These are phyloP conservation scores for Colletotrichum graminicola DNA, from an alignment of 2,329 filamentous ascomycete genomes.

Conservation along the genomic window DNA sequence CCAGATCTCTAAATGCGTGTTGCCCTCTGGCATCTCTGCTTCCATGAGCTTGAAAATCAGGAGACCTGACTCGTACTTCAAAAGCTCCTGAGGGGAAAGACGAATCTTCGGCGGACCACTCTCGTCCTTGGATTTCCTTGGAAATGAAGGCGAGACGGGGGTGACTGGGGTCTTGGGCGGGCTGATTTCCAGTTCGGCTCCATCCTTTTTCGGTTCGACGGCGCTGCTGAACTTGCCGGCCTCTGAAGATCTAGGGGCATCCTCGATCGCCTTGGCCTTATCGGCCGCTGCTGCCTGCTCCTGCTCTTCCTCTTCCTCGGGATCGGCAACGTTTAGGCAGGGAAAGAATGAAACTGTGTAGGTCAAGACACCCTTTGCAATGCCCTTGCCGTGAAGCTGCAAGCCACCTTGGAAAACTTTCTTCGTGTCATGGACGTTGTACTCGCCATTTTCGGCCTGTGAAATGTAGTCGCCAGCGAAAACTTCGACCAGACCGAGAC, in stretches of 20 bases:
- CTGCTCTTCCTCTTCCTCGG: slow-evolving; percentile 82
- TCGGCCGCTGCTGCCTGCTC: slow-evolving; percentile 59
- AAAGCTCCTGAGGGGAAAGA: slow-evolving; percentile 82
- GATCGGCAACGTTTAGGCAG: slow-evolving; percentile 86
- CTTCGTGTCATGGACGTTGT: slow-evolving; percentile 82
- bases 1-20: slow-evolving; percentile 85
- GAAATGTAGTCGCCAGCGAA: slow-evolving; percentile 81
- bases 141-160: slow-evolving; percentile 59
- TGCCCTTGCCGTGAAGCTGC: slow-evolving; percentile 77
- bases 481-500: slow-evolving; percentile 84
- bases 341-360: slow-evolving; percentile 94
- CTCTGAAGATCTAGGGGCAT: slow-evolving; percentile 45
- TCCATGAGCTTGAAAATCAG: slow-evolving; percentile 96
- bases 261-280: slow-evolving; percentile 48
- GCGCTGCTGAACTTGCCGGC: slow-evolving; percentile 61
- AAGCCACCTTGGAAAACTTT: slow-evolving; percentile 75
- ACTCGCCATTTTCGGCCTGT: slow-evolving; percentile 85
- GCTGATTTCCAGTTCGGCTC: slow-evolving; percentile 43
- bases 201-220: slow-evolving; percentile 48
- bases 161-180: slow-evolving; percentile 59
- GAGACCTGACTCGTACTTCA: slow-evolving; percentile 89
- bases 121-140: slow-evolving; percentile 64
- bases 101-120: slow-evolving; percentile 78
- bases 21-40: slow-evolving; percentile 81
- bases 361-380: slow-evolving; percentile 82